These are phyloP conservation scores for Trametes coccinea DNA, from an alignment of 768 basidiomycete genomes.

Conservation along the genomic window DNA sequence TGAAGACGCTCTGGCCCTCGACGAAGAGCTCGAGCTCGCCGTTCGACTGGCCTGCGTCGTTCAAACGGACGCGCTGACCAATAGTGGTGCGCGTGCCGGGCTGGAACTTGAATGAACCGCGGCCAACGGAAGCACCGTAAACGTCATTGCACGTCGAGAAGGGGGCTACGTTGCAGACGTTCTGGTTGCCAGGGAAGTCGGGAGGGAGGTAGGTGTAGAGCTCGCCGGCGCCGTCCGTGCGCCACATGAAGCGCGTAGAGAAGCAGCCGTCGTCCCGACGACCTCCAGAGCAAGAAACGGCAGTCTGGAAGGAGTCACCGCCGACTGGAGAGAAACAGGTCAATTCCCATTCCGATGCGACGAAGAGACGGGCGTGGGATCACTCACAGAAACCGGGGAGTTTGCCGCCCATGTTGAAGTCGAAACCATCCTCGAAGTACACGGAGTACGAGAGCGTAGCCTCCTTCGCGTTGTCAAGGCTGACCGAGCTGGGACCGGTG, in stretches of 20 bases:
- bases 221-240: conserved; percentile 43
- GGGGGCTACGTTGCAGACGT: conserved; percentile 49
- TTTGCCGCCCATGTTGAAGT: conserved; percentile 70
- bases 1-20: conserved; percentile 65
- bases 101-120: conserved; percentile 65
- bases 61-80: conserved; percentile 69
- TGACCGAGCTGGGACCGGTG: conserved; percentile 51
- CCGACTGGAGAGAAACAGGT: conserved; percentile 42
- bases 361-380: background rate
- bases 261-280: conserved; percentile 60
- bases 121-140: conserved; percentile 69
- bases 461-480: conserved; percentile 63
- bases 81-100: conserved; percentile 70
- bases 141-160: conserved; percentile 56
- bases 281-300: conserved; percentile 70
- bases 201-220: conserved; percentile 49
- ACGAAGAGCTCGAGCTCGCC: conserved; percentile 72
- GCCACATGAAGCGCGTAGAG: conserved; percentile 76
- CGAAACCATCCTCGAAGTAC: conserved; percentile 61
- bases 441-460: conserved; percentile 63
- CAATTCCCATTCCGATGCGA: background rate
- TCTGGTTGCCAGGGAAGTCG: conserved; percentile 47
- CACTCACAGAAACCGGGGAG: conserved; percentile 70
- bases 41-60: conserved; percentile 67
- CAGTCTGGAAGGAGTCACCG: conserved; percentile 49